These are phyloP conservation scores for Fusarium caatingaense DNA, from an alignment of 2,329 filamentous ascomycete genomes.

Conservation along the genomic window DNA sequence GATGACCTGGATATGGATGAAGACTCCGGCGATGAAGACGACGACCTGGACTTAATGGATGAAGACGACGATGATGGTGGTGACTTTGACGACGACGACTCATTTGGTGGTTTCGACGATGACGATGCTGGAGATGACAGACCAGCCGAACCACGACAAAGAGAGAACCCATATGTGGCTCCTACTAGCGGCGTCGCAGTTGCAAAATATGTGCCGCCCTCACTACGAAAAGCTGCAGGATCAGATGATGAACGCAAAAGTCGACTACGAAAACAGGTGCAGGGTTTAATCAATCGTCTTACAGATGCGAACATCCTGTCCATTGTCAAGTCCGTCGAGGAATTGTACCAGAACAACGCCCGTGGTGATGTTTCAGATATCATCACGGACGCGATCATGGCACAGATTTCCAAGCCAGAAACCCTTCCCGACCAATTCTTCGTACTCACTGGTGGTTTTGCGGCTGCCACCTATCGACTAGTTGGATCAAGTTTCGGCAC, in stretches of 20 bases:
- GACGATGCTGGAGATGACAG: conserved; percentile 49
- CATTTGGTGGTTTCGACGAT: conserved; percentile 56
- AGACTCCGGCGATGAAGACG: conserved; percentile 32
- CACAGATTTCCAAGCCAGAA: conserved; percentile 82
- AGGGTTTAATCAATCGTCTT: conserved; percentile 91
- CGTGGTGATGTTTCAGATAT: conserved; percentile 89
- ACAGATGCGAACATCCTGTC: conserved; percentile 91
- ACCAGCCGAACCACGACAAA: conserved; percentile 59
- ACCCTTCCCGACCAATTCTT: conserved; percentile 88
- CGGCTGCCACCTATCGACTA: conserved; percentile 87
- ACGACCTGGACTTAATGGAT: conserved; percentile 43
- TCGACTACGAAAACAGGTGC: conserved; percentile 80
- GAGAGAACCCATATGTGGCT: conserved; percentile 91
- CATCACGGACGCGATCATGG: conserved; percentile 80
- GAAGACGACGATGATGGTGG: conserved; percentile 46
- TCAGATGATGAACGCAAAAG: conserved; percentile 74
- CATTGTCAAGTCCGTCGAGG: conserved; percentile 84
- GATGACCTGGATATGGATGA: conserved; percentile 40
- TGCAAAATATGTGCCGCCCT: conserved; percentile 90
- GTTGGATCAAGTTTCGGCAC: conserved; percentile 91
- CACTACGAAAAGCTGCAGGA: conserved; percentile 72
- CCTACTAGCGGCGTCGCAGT: conserved; percentile 64
- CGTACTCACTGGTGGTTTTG: conserved; percentile 89
- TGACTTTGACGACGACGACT: conserved; percentile 49
- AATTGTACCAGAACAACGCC: conserved; percentile 83